Conservation (phyloP, 2,329 filamentous ascomycete genomes). For the Neofusicoccum ribis region DNA sequence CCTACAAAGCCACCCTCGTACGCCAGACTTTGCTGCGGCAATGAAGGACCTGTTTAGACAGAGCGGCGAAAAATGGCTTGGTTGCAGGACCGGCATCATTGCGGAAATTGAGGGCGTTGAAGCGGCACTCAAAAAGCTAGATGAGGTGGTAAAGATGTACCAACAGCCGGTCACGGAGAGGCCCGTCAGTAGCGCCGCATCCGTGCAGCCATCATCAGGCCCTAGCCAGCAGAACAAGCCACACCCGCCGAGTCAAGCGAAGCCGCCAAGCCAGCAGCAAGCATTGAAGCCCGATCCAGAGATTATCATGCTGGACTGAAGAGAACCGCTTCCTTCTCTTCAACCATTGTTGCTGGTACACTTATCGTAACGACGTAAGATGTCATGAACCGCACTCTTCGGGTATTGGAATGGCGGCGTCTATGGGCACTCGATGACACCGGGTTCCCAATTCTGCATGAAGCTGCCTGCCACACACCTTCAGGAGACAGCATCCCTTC, state of each 20-base stretch:
- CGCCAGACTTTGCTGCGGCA: constrained; percentile 30
- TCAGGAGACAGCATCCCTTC: not conserved
- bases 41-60: constrained; percentile 36
- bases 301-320: constrained; percentile 18
- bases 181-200: not conserved
- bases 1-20: constrained; percentile 29
- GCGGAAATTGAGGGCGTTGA: constrained; percentile 37
- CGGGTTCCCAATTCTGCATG: not conserved
- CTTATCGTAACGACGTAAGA: not conserved
- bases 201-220: not conserved
- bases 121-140: constrained; percentile 37
- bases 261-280: not conserved
- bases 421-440: not conserved
- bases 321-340: not conserved
- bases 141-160: constrained; percentile 34
- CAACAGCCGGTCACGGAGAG: not conserved
- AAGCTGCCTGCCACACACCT: not conserved
- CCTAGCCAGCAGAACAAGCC: constrained; percentile 1
- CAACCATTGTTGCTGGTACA: not conserved
- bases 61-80: constrained; percentile 36
- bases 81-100: constrained; percentile 39
- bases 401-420: not conserved
- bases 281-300: constrained; percentile 4
- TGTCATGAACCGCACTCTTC: not conserved
- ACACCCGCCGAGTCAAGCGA: not conserved